Evolutionary conservation across 108 stramenopile species (phyloP).

Genomic region (Discostella stelligeroides): DNA sequence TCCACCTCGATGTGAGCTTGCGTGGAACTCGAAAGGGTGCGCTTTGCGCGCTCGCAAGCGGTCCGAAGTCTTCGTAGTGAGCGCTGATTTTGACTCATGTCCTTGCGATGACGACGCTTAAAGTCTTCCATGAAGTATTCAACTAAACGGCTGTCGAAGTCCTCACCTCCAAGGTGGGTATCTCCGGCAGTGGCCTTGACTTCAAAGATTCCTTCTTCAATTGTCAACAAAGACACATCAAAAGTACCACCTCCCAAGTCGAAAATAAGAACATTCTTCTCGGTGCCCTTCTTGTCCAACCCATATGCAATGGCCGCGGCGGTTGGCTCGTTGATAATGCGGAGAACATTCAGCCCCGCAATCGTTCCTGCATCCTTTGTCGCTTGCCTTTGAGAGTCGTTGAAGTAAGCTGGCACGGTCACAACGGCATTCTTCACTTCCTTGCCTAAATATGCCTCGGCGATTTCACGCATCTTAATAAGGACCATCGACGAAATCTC

Average conservation of each 20-base stretch:
- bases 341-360: slow-evolving; percentile 70
- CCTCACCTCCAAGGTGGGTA: slow-evolving; percentile 83
- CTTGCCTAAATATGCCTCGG: slow-evolving; percentile 73
- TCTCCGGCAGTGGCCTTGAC: slow-evolving; percentile 79
- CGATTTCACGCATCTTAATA: slow-evolving; percentile 74
- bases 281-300: slow-evolving; percentile 68
- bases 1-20: slow-evolving; percentile 80
- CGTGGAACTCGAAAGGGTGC: slow-evolving; percentile 65
- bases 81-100: slow-evolving; percentile 66
- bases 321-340: slow-evolving; percentile 88
- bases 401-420: slow-evolving; percentile 90
- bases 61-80: slow-evolving; percentile 74
- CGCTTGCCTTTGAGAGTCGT: slow-evolving; percentile 89
- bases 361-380: slow-evolving; percentile 84
- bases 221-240: slow-evolving; percentile 75
- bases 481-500: slow-evolving; percentile 86
- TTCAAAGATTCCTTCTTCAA: slow-evolving; percentile 82
- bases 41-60: slow-evolving; percentile 82
- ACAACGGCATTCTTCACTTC: slow-evolving; percentile 71
- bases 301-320: slow-evolving; percentile 85
- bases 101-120: slow-evolving; percentile 63
- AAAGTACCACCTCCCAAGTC: slow-evolving; percentile 83
- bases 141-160: slow-evolving; percentile 81
- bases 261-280: slow-evolving; percentile 75
- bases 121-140: slow-evolving; percentile 77